phyloP scores from a whole-genome alignment of 768 basidiomycete genomes.

The Mycena floridula region DNA sequence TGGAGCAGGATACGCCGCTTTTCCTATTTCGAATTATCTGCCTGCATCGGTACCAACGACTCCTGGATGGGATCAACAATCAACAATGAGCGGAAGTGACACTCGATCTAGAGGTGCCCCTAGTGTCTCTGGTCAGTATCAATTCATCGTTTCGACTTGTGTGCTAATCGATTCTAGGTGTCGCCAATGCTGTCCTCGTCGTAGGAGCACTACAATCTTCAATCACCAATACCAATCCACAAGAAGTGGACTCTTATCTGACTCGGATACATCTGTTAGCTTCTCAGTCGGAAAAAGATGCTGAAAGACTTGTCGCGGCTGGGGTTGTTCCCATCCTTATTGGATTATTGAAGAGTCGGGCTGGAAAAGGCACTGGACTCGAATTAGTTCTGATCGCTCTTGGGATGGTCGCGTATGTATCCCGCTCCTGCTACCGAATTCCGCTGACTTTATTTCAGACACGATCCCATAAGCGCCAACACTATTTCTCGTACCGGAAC shows the following conservation, averaged over 20 bases:
- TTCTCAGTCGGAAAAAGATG: slow-evolving; percentile 15
- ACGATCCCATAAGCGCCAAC: slow-evolving; percentile 18
- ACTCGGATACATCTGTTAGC: slow-evolving; percentile 13
- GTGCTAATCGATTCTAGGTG: not conserved
- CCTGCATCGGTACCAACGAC: too few species aligned
- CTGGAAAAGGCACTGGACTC: slow-evolving; percentile 11
- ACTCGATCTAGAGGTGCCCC: too few species aligned
- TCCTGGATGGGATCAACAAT: too few species aligned
- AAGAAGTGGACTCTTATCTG: slow-evolving; percentile 14
- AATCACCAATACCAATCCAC: slow-evolving; percentile 13
- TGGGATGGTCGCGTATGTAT: slow-evolving; percentile 15
- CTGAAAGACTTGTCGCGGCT: slow-evolving; percentile 18
- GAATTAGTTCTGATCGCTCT: slow-evolving; percentile 15
- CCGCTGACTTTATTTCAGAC: slow-evolving; percentile 2
- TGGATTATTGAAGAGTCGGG: slow-evolving; percentile 14
- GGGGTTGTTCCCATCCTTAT: slow-evolving; percentile 16
- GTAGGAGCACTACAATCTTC: slow-evolving; percentile 17
- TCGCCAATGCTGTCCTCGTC: slow-evolving; percentile 14
- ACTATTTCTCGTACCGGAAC: slow-evolving; percentile 17
- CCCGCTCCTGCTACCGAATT: not conserved
- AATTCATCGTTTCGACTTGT: too few species aligned
- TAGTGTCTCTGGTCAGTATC: not conserved
- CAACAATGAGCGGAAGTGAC: too few species aligned
- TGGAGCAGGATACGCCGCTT: too few species aligned
- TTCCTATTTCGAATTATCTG: too few species aligned